phyloP scores from a whole-genome alignment of 176 grass and related monocot genomes.

The Secale cereale region DNA sequence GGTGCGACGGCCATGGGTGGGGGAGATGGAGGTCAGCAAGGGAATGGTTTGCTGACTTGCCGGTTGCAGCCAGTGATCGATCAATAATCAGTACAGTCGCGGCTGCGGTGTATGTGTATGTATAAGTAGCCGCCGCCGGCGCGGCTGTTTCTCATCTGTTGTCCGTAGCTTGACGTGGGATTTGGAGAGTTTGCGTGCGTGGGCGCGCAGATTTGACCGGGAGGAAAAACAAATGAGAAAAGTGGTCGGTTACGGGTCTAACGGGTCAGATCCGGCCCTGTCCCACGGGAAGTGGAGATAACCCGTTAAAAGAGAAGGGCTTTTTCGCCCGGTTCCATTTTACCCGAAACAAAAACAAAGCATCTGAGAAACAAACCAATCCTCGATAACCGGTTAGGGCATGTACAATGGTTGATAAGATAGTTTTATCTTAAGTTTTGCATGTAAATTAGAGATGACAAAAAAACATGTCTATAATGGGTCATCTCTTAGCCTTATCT shows the following conservation, averaged over 20 bases:
- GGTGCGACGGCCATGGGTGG: neutral
- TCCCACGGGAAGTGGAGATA: neutral
- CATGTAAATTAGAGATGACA: too few species aligned
- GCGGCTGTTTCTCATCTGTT: neutral
- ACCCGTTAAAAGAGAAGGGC: neutral
- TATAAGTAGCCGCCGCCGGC: conserved; percentile 5
- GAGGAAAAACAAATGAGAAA: neutral
- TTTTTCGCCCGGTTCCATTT: too few species aligned
- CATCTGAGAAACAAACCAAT: too few species aligned
- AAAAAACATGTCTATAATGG: too few species aligned
- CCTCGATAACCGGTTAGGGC: too few species aligned
- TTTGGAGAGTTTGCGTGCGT: neutral
- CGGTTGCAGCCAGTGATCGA: neutral
- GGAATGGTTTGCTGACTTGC: neutral
- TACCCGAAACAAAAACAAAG: too few species aligned
- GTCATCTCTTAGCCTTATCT: too few species aligned
- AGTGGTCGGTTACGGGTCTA: conserved; percentile 40
- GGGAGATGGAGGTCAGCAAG: neutral
- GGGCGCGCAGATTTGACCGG: conserved; percentile 11
- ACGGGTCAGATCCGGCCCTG: neutral
- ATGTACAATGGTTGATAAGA: too few species aligned
- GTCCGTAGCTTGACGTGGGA: neutral
- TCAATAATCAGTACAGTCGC: neutral
- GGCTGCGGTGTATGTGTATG: neutral
- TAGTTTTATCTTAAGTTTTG: too few species aligned